Percentiles rank a stretch among this genome's conserved stretches.
Evolutionary conservation across 2,329 filamentous ascomycete species (phyloP).

Genomic region (Didymella sp.): DNA sequence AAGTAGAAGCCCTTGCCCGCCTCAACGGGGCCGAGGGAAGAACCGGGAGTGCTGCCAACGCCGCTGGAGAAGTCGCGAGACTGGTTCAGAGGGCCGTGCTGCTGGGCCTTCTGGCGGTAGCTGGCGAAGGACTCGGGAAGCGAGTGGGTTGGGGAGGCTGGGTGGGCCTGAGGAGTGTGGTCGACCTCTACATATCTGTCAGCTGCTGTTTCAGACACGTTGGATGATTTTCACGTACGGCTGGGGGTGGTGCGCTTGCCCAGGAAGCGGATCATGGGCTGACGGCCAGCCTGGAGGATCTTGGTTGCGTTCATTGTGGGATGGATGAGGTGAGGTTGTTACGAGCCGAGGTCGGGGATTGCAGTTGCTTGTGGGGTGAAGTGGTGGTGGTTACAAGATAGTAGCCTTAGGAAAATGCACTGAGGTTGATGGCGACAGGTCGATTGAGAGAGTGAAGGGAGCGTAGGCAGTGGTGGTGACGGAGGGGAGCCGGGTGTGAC

Average conservation of each 20-base stretch:
- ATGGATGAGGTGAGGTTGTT: slow-evolving; percentile 19
- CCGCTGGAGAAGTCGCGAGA: slow-evolving; percentile 38
- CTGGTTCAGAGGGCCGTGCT: slow-evolving; percentile 72
- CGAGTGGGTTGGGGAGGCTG: slow-evolving; percentile 69
- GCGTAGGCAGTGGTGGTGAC: slow-evolving; percentile 15
- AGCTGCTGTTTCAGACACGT: slow-evolving; percentile 11
- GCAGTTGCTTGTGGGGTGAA: background rate
- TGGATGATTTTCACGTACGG: slow-evolving; percentile 43
- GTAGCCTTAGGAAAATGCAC: background rate
- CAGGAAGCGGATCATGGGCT: slow-evolving; percentile 61
- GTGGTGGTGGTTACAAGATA: slow-evolving; percentile 4
- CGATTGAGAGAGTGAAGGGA: slow-evolving; percentile 12
- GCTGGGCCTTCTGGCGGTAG: slow-evolving; percentile 79
- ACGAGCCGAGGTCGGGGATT: slow-evolving; percentile 13
- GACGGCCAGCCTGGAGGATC: slow-evolving; percentile 55
- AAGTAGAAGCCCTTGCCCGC: slow-evolving; percentile 80
- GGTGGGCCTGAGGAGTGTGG: slow-evolving; percentile 76
- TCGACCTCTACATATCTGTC: slow-evolving; percentile 66
- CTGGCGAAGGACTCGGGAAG: slow-evolving; percentile 75
- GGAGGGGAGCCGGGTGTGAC: slow-evolving; percentile 27
- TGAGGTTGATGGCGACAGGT: slow-evolving; percentile 8
- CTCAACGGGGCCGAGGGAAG: slow-evolving; percentile 74
- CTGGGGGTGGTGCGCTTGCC: slow-evolving; percentile 57
- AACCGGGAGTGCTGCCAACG: slow-evolving; percentile 69
- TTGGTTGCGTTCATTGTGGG: slow-evolving; percentile 56